Conservation (phyloP, 176 grass and related monocot species). For the Hsuehochloa calcarea region DNA sequence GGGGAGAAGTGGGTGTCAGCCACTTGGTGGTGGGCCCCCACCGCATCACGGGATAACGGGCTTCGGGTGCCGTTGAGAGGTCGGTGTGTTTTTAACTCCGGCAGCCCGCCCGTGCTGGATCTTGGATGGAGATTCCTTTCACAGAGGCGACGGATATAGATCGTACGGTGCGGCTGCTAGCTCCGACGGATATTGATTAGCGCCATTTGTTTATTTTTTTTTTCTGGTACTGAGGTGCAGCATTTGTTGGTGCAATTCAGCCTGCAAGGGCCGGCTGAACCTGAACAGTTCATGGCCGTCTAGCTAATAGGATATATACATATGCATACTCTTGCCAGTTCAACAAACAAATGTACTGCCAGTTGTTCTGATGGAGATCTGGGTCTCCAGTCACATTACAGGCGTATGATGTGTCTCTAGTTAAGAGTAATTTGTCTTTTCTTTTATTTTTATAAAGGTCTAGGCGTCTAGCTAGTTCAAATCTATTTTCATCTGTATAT, state of each 20-base stretch:
- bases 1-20: background rate
- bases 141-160: background rate
- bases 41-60: conserved; percentile 27
- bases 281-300: background rate
- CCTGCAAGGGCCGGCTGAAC: background rate
- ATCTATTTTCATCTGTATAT: background rate
- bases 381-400: background rate
- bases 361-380: background rate
- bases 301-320: background rate
- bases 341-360: background rate
- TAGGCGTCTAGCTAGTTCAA: background rate
- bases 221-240: background rate
- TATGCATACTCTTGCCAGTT: background rate
- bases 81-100: background rate
- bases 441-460: too few relatives aligned
- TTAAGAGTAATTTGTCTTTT: too few relatives aligned
- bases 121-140: background rate
- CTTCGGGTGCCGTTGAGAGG: background rate
- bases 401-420: background rate
- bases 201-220: background rate
- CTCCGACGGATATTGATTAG: background rate
- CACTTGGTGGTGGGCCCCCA: conserved; percentile 27
- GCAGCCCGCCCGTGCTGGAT: background rate
- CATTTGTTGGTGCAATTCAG: background rate
- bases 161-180: background rate